These are phyloP conservation scores for Pythium pyrilobum DNA, from an alignment of 352 stramenopile species.

Conservation along the genomic window DNA sequence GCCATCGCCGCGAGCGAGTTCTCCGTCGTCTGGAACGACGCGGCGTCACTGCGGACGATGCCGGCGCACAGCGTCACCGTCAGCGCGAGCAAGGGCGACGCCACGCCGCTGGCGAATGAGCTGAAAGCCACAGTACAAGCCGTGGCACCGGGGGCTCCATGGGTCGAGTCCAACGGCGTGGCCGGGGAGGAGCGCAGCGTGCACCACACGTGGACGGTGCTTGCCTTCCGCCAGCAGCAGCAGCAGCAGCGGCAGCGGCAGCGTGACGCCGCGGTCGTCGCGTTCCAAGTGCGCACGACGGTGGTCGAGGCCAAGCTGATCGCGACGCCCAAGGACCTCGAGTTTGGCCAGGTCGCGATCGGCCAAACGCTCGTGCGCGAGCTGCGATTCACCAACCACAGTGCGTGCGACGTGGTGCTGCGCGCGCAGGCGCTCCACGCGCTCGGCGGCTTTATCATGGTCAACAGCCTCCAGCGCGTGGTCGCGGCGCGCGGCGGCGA, in stretches of 20 bases:
- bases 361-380: conserved; percentile 53
- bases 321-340: conserved; percentile 35
- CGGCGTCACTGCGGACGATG: neutral
- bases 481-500: conserved; percentile 26
- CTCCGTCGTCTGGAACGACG: neutral
- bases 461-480: conserved; percentile 55
- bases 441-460: conserved; percentile 75
- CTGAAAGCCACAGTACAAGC: neutral
- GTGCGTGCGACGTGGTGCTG: conserved; percentile 30
- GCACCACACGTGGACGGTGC: conserved; percentile 71
- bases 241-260: neutral
- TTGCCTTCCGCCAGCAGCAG: conserved; percentile 50
- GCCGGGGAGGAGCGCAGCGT: conserved; percentile 49
- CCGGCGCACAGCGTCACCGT: conserved; percentile 7
- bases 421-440: conserved; percentile 60
- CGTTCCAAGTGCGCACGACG: conserved; percentile 64
- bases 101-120: neutral
- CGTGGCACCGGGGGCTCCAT: conserved; percentile 4
- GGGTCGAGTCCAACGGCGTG: conserved; percentile 17
- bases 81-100: neutral
- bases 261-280: conserved; percentile 1
- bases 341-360: conserved; percentile 88
- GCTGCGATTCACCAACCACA: conserved; percentile 58
- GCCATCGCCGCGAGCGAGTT: conserved; percentile 19
- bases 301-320: conserved; percentile 48